phyloP scores from a whole-genome alignment of 495 filamentous ascomycete species.

The Tuber aestivum region DNA sequence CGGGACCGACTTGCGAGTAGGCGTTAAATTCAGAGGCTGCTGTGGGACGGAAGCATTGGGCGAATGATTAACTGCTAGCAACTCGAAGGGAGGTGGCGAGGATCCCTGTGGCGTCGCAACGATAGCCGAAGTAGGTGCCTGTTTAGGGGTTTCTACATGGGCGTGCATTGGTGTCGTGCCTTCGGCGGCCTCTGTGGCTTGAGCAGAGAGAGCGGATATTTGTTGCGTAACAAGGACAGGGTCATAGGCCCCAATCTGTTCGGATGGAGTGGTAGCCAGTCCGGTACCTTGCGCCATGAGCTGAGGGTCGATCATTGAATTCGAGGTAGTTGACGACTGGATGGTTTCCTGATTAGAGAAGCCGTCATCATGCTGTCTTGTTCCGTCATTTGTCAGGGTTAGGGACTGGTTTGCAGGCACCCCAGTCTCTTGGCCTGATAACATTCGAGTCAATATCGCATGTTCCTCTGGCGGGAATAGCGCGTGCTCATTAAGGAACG shows the following conservation, averaged over 20 bases:
- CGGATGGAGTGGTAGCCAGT: neutral
- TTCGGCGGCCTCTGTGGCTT: neutral
- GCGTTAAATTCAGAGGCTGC: slow-evolving; percentile 15
- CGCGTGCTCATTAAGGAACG: neutral
- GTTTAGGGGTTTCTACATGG: neutral
- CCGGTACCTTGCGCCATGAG: neutral
- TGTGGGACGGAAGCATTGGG: slow-evolving; percentile 5
- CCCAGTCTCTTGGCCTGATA: neutral
- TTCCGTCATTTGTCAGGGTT: neutral
- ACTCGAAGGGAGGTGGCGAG: neutral
- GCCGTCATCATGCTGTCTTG: neutral
- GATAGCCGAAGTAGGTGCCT: neutral
- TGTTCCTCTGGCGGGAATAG: neutral
- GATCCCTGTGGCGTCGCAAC: slow-evolving; percentile 2
- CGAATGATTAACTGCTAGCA: neutral
- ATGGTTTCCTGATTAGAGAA: neutral
- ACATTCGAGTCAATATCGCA: neutral
- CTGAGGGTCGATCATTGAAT: neutral
- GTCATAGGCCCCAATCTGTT: neutral
- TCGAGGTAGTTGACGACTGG: neutral
- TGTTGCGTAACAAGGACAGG: neutral
- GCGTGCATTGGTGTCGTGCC: neutral
- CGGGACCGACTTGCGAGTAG: slow-evolving; percentile 25
- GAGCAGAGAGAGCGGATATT: neutral
- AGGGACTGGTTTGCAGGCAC: neutral